These are phyloP conservation scores for Neurospora discreta DNA, from an alignment of 495 filamentous ascomycete genomes.

Conservation along the genomic window DNA sequence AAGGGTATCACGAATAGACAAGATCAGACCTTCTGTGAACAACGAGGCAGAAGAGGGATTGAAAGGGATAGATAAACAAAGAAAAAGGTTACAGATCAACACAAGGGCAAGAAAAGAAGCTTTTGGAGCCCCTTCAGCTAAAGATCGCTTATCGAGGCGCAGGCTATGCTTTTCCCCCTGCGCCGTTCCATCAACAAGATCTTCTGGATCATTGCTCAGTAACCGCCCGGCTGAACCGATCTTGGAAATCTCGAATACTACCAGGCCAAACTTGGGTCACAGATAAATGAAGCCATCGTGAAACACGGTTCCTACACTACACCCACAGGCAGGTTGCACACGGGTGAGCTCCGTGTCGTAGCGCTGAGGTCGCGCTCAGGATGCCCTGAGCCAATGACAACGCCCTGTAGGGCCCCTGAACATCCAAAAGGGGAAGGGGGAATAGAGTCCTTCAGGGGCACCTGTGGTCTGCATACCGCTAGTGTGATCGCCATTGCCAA, in stretches of 20 bases:
- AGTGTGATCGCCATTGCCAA: not conserved
- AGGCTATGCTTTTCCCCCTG: not conserved
- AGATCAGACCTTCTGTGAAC: not conserved
- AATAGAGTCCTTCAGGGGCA: not conserved
- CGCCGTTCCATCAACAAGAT: not conserved
- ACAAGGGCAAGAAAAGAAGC: not conserved
- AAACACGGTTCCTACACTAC: not conserved
- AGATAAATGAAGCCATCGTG: not conserved
- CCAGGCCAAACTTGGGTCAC: not conserved
- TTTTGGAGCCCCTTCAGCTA: not conserved
- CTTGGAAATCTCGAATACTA: not conserved
- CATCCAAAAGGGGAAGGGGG: not conserved
- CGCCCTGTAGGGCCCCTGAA: not conserved
- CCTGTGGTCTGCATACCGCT: not conserved
- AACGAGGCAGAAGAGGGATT: not conserved
- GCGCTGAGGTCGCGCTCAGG: not conserved
- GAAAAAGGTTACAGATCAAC: not conserved
- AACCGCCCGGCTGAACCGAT: not conserved
- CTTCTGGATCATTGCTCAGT: not conserved
- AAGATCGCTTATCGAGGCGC: not conserved
- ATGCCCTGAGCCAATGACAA: not conserved
- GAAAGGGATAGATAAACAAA: not conserved
- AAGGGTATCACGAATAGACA: not conserved
- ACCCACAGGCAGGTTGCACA: not conserved
- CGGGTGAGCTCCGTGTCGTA: not conserved